Conservation (phyloP, 2,329 filamentous ascomycete species). For the Polytolypa hystricis region DNA sequence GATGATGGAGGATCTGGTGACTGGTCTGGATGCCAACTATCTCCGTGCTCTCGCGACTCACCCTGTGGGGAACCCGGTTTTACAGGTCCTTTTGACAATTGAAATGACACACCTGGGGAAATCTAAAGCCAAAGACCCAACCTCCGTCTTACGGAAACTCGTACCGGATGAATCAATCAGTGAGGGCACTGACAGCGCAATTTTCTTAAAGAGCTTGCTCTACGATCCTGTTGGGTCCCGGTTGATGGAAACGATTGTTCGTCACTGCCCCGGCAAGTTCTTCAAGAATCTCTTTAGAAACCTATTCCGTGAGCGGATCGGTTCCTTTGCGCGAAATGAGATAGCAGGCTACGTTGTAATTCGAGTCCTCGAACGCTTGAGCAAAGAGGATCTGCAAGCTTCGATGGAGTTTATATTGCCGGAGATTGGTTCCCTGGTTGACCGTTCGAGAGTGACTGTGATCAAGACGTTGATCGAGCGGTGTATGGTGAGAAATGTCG, state of each 20-base stretch:
- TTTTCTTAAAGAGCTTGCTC: slow-evolving; percentile 74
- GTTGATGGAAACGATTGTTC: slow-evolving; percentile 75
- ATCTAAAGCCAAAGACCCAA: slow-evolving; percentile 51
- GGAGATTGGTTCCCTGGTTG: slow-evolving; percentile 60
- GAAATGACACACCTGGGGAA: slow-evolving; percentile 68
- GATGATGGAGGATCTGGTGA: slow-evolving; percentile 66
- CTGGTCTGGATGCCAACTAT: slow-evolving; percentile 65
- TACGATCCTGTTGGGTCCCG: slow-evolving; percentile 88
- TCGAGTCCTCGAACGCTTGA: slow-evolving; percentile 67
- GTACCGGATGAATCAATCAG: slow-evolving; percentile 68
- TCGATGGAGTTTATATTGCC: slow-evolving; percentile 62
- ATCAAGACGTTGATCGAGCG: slow-evolving; percentile 75
- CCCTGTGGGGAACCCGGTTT: slow-evolving; percentile 78
- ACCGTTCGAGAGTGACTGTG: slow-evolving; percentile 65
- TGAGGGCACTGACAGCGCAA: slow-evolving; percentile 61
- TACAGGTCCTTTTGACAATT: slow-evolving; percentile 82
- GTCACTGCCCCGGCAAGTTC: slow-evolving; percentile 68
- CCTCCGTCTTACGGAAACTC: slow-evolving; percentile 62
- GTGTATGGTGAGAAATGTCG: slow-evolving; percentile 56
- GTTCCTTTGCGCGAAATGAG: slow-evolving; percentile 74
- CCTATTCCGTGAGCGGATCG: slow-evolving; percentile 69
- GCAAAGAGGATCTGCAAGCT: slow-evolving; percentile 71
- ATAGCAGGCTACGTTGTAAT: slow-evolving; percentile 82
- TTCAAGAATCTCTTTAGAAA: slow-evolving; percentile 81
- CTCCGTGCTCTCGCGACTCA: slow-evolving; percentile 77